Evolutionary conservation across 768 basidiomycete species (phyloP).

Genomic region (Hemileccinum impolitum): DNA sequence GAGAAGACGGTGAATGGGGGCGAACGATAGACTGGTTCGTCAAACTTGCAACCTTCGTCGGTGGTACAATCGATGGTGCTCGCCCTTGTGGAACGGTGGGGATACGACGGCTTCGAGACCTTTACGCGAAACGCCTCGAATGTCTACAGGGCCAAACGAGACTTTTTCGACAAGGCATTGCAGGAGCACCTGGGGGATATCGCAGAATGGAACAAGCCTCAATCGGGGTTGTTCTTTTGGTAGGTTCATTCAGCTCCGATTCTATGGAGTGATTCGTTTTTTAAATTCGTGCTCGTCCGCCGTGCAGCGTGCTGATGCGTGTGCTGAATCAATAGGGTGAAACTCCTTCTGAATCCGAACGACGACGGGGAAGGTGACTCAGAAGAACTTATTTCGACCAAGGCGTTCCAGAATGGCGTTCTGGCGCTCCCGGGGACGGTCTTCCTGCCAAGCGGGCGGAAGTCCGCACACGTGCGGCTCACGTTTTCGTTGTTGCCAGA

Average conservation of each 20-base stretch:
- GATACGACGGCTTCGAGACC: slow-evolving; percentile 61
- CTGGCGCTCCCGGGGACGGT: slow-evolving; percentile 76
- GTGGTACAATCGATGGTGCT: slow-evolving; percentile 54
- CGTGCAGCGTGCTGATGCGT: slow-evolving; percentile 1
- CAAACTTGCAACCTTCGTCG: slow-evolving; percentile 59
- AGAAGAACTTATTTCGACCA: slow-evolving; percentile 59
- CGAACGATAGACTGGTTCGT: slow-evolving; percentile 47
- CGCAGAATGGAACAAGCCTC: slow-evolving; percentile 62
- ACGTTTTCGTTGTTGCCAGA: slow-evolving; percentile 64
- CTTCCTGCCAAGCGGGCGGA: slow-evolving; percentile 63
- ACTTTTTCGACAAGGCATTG: slow-evolving; percentile 70
- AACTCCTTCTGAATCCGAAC: slow-evolving; percentile 42
- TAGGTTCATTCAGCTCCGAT: slow-evolving; percentile 28
- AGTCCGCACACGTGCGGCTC: slow-evolving; percentile 68
- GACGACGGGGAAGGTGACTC: slow-evolving; percentile 51
- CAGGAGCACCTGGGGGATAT: slow-evolving; percentile 66
- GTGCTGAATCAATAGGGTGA: slow-evolving; percentile 46
- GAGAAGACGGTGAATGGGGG: neutral
- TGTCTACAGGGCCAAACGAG: slow-evolving; percentile 64
- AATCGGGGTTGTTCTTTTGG: slow-evolving; percentile 87
- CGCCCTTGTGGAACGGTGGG: slow-evolving; percentile 59
- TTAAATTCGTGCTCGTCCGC: slow-evolving; percentile 3
- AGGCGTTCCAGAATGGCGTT: slow-evolving; percentile 71
- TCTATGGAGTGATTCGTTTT: neutral
- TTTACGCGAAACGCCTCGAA: slow-evolving; percentile 61